A percentile compares a stretch with the other conserved stretches of the same genome.
Conservation (phyloP, 2,329 filamentous ascomycete genomes). For the Colletotrichum sidae region DNA sequence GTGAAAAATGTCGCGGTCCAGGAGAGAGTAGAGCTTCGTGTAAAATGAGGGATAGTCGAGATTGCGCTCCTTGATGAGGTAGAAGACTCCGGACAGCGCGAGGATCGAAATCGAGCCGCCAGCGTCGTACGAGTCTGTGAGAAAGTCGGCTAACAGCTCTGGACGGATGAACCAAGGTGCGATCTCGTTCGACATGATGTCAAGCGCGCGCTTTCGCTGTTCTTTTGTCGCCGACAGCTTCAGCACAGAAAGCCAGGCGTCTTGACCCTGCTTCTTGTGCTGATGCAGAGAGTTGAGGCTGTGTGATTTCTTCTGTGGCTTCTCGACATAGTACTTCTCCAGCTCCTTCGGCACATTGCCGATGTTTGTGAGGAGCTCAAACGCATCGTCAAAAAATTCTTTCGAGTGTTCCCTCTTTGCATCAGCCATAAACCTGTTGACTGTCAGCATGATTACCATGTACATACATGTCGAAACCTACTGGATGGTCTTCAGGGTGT, state of each 20-base stretch:
- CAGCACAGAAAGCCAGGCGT: constrained; percentile 87
- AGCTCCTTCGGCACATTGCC: constrained; percentile 79
- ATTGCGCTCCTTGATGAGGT: constrained; percentile 92
- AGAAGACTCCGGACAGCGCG: constrained; percentile 92
- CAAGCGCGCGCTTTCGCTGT: constrained; percentile 83
- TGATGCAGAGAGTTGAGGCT: constrained; percentile 72
- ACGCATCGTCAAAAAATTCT: constrained; percentile 64
- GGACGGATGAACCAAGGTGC: constrained; percentile 91
- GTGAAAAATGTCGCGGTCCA: constrained; percentile 88
- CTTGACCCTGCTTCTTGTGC: constrained; percentile 84
- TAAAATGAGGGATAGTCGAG: constrained; percentile 97
- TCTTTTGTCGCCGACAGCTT: constrained; percentile 73
- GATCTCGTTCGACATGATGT: constrained; percentile 80
- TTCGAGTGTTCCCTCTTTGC: constrained; percentile 39
- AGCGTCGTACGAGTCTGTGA: constrained; percentile 91
- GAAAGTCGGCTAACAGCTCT: constrained; percentile 93
- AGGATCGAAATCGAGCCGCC: constrained; percentile 89
- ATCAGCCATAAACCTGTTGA: constrained; percentile 47
- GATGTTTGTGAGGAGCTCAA: constrained; percentile 73
- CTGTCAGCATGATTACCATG: constrained; percentile 22
- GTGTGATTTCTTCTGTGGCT: constrained; percentile 76
- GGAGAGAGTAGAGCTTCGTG: constrained; percentile 89
- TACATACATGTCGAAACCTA: constrained; percentile 55
- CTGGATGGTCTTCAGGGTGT: constrained; percentile 81
- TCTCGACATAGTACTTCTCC: constrained; percentile 74